These are phyloP conservation scores for Dactylella cylindrospora DNA, from an alignment of 2,329 filamentous ascomycete species.

Conservation along the genomic window DNA sequence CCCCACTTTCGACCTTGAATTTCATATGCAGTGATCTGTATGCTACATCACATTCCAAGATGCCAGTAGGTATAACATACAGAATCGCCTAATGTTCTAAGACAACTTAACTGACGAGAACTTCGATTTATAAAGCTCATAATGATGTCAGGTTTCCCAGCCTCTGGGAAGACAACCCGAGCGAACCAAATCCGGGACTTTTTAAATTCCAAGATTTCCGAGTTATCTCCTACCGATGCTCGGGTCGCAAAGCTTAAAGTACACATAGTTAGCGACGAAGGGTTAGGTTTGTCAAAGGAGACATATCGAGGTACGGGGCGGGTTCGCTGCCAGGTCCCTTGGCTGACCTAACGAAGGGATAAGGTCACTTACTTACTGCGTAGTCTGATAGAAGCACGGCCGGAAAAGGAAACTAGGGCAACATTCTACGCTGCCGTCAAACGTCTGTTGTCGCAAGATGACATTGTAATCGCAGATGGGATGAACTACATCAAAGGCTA, in stretches of 20 bases:
- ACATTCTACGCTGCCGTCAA: constrained; percentile 76
- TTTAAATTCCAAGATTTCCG: constrained; percentile 62
- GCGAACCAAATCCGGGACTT: constrained; percentile 67
- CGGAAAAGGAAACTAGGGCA: constrained; percentile 80
- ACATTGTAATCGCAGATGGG: constrained; percentile 77
- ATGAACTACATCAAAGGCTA: constrained; percentile 89
- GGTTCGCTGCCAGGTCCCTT: neutral
- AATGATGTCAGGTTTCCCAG: constrained; percentile 67
- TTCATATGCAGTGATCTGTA: no score
- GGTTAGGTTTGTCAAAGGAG: constrained; percentile 41
- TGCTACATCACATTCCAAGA: neutral
- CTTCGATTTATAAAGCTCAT: constrained; percentile 59
- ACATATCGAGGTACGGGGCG: constrained; percentile 43
- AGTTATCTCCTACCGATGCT: constrained; percentile 33
- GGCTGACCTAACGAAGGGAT: no score
- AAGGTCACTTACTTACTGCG: constrained; percentile 32
- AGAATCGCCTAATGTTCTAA: neutral
- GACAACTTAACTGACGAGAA: neutral
- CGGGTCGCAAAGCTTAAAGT: constrained; percentile 44
- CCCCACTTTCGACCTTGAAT: no score
- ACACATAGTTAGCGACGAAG: constrained; percentile 46
- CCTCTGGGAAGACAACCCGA: constrained; percentile 68
- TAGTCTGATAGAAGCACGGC: constrained; percentile 44
- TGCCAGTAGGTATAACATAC: constrained; percentile 29
- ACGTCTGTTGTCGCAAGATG: constrained; percentile 68